These are phyloP conservation scores for Xylaria sp. DNA, from an alignment of 2,329 filamentous ascomycete species.

Conservation along the genomic window DNA sequence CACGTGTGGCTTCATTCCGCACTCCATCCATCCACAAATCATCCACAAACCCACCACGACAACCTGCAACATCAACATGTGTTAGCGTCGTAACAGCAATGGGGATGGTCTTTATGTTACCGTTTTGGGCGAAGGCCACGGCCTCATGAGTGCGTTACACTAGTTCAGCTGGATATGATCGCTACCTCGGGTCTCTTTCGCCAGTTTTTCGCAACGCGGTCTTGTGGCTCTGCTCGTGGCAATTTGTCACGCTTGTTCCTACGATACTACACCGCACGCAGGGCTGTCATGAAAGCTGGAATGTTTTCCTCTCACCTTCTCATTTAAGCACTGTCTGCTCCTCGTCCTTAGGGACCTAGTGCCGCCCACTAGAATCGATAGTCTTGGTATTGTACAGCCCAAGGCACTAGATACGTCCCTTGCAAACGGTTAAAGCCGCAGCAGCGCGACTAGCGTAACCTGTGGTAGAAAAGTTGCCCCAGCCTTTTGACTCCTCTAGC, in stretches of 20 bases:
- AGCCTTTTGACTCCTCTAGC: background rate
- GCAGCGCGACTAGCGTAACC: slow-evolving; percentile 6
- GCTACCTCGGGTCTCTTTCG: slow-evolving; percentile 16
- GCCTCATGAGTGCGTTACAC: slow-evolving; percentile 12
- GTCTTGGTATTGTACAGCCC: slow-evolving; percentile 2
- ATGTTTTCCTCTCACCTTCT: slow-evolving; percentile 20
- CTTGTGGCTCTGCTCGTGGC: slow-evolving; percentile 26
- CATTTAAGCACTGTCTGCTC: slow-evolving; percentile 8
- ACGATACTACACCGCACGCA: background rate
- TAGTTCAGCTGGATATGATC: slow-evolving; percentile 21
- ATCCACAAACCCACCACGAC: background rate
- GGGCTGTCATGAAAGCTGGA: slow-evolving; percentile 5
- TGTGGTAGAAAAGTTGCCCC: background rate
- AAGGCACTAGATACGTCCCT: slow-evolving; percentile 15
- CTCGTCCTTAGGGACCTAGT: background rate
- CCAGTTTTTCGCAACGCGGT: slow-evolving; percentile 9
- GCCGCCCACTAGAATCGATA: slow-evolving; percentile 2
- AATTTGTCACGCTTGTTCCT: slow-evolving; percentile 31
- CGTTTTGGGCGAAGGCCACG: background rate
- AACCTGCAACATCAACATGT: background rate
- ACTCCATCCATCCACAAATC: too few species aligned
- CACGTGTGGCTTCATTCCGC: slow-evolving; percentile 14
- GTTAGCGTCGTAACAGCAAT: slow-evolving; percentile 1
- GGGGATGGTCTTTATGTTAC: too few species aligned
- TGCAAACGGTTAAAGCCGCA: slow-evolving; percentile 26